Base-by-base conservation (phyloP, 306 rosid genomes). In the Dryas octopetala region DNA sequence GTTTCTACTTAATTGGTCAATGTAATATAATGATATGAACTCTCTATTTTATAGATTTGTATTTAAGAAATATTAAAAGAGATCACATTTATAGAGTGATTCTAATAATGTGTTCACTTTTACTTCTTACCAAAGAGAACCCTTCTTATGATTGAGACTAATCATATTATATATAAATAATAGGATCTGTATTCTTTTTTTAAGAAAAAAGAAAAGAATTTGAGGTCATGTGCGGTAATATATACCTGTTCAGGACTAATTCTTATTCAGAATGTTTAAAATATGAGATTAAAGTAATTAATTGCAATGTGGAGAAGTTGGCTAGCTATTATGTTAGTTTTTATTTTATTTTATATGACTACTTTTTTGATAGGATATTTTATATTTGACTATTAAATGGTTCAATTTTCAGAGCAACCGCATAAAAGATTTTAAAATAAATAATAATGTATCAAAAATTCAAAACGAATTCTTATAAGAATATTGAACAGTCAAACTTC, bases 251-350 rank as follows among this genome's bases (percentile, higher is more conserved):
- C 38, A 32, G 38, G 38, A 32, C 38, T 32, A 32, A 32, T 32
- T 32, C 38, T 32, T 32, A 32, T 32, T 32, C 2, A 32, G 38
- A 32, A 1, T 32, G 38, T 57, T 57, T 6, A 16, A 16, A 3
- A 15, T 53, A 53, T 0, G 17, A 2, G 58, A 53, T 53, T 53
- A 53, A 16, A 53, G 19, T 4, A 53, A 53, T 53, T 15, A 16
- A 57, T 19, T 57, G 62, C 40, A 57, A 57, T 57, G n/a, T 11
- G 38, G 38, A 57, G 2, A 82, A 68, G 71, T 70, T 79, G 74
- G 78, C 72, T 66, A 58, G 23, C 38, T 32, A 32, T 9, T 12
- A 12, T 73, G 72, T 7, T 23, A 11, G 23, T 1, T 6, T 11
- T 19, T 19, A 13, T 3, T 0, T 17, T 17, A 65, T 15, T 68